These are phyloP conservation scores for Trichoderma brevicompactum DNA, from an alignment of 2,329 filamentous ascomycete species.

Conservation along the genomic window DNA sequence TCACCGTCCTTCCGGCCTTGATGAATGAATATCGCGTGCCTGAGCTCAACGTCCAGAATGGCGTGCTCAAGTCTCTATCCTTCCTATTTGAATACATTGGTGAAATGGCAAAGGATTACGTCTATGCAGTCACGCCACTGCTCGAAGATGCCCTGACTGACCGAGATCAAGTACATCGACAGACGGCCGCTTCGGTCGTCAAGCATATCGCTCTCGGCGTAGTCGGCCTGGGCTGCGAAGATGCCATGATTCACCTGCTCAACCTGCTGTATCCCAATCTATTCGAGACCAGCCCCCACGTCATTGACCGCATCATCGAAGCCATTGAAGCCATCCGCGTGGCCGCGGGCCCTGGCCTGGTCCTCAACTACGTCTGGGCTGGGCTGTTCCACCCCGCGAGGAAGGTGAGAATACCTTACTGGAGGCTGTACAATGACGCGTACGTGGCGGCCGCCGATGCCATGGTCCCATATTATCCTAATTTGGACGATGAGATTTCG, in stretches of 20 bases:
- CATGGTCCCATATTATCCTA: constrained; percentile 96
- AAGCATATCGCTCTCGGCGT: constrained; percentile 98
- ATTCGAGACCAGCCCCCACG: constrained; percentile 96
- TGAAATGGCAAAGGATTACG: constrained; percentile 99
- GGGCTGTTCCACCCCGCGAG: constrained; percentile 95
- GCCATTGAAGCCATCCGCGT: constrained; percentile 95
- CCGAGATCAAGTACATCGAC: constrained; percentile 94
- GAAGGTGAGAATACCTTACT: constrained; percentile 93
- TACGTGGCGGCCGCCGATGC: constrained; percentile 93
- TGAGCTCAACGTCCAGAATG: constrained; percentile 98
- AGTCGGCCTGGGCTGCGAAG: constrained; percentile 96
- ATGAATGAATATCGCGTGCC: constrained; percentile 99
- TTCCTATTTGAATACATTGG: constrained; percentile 99
- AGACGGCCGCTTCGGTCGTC: constrained; percentile 94
- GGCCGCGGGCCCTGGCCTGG: constrained; percentile 86
- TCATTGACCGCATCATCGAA: constrained; percentile 97
- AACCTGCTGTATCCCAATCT: constrained; percentile 96
- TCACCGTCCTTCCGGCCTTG: constrained; percentile 95
- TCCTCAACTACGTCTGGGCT: constrained; percentile 98
- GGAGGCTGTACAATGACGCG: constrained; percentile 94
- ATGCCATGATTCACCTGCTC: constrained; percentile 96
- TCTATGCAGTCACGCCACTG: constrained; percentile 94
- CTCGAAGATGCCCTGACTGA: constrained; percentile 97
- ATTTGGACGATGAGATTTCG: constrained; percentile 77
- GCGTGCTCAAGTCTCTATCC: constrained; percentile 93